Base-by-base conservation (phyloP, 805 yeast genomes). In the Lachancea waltii region DNA sequence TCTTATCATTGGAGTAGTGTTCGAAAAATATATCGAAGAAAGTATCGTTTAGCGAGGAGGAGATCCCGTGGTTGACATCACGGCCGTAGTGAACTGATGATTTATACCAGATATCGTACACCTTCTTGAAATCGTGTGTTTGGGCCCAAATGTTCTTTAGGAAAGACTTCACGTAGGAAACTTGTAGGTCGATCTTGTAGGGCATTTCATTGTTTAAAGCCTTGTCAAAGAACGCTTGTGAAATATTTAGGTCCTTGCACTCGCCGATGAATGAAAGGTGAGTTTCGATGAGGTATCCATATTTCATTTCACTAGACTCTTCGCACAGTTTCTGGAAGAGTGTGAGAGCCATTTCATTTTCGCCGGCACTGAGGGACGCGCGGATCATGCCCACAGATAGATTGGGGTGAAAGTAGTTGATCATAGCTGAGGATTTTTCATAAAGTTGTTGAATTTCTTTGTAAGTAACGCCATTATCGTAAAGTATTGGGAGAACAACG, bases 231-330 rank as follows among this genome's bases (percentile, higher is more conserved):
- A 85, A 85, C 28, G 77, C 73, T 53, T 75, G 76, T 4, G 95
- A 85, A 32, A 85, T 79, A 29, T 67, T 67, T 39, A 82, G 68
- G 54, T 85, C 87, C 53, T 74, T 75, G 58, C 86, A 81, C 47
- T 75, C 77, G 31, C 94, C 92, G 54, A 85, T 80, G 50, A 85
- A 85, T 3, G 81, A 70, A 44, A 83, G 68, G 64, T 85, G 95
- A 33, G 85, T 79, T 60, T 81, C 84, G 23, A 81, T 72, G 59
- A 82, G 65, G 22, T 79, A 72, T 36, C 77, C 69, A 50, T 67
- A 63, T 58, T 65, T 67, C 37, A 52, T 49, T 29, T 58, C 63
- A 32, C 75, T 75, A 31, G 73, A 69, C 30, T 68, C 68, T 30
- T 69, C 67, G 47, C 82, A 75, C 44, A 83, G 63, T 33, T 71